These are phyloP conservation scores for Lachnellula subtilissima DNA, from an alignment of 2,329 filamentous ascomycete genomes.

Conservation along the genomic window DNA sequence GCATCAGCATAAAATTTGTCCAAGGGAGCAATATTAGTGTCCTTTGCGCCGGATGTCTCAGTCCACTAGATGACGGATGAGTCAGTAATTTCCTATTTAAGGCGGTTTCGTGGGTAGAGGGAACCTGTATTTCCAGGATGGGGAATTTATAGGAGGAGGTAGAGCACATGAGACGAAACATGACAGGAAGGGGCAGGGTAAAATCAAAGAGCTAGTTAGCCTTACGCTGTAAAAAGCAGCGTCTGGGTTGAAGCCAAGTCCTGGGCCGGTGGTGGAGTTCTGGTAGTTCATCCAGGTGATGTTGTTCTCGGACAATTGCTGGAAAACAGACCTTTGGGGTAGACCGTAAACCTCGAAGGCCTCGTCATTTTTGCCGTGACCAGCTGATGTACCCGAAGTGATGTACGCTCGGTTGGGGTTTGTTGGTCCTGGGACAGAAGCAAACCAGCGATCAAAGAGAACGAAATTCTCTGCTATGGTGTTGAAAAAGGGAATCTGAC, in stretches of 20 bases:
- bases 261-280: constrained; percentile 34
- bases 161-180: too few relatives aligned
- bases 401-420: constrained; percentile 32
- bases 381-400: constrained; percentile 37
- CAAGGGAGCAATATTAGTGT: constrained; percentile 35
- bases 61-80: constrained; percentile 31
- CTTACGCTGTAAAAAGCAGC: constrained; percentile 35
- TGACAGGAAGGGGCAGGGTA: too few relatives aligned
- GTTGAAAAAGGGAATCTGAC: constrained; percentile 38
- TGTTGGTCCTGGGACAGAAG: constrained; percentile 36
- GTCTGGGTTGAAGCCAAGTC: constrained; percentile 38
- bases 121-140: too few relatives aligned
- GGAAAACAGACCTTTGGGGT: constrained; percentile 37
- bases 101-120: too few relatives aligned
- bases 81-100: too few relatives aligned
- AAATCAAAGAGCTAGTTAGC: too few relatives aligned
- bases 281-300: constrained; percentile 45
- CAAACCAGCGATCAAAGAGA: constrained; percentile 41
- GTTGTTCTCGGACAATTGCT: constrained; percentile 36
- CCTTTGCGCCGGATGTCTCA: constrained; percentile 29
- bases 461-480: constrained; percentile 40
- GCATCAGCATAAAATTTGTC: constrained; percentile 42
- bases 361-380: constrained; percentile 35
- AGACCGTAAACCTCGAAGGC: constrained; percentile 32
- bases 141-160: too few relatives aligned